Conservation (phyloP, 2,329 filamentous ascomycete species). For the Xylariomycetidae sp. region DNA sequence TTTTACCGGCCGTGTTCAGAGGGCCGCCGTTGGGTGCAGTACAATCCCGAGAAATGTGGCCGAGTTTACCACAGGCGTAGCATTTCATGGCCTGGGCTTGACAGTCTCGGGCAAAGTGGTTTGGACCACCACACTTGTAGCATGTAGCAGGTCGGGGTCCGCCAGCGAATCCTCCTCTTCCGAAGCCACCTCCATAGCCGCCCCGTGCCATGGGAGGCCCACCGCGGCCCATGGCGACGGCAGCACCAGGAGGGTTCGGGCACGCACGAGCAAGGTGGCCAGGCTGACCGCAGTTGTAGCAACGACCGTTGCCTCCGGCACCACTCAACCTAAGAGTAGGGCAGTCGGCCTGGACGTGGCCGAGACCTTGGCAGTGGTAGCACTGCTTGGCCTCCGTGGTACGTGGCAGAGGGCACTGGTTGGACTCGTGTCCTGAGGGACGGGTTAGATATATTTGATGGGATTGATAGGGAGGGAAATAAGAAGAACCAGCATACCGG, state of each 20-base stretch:
- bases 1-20: slow-evolving; percentile 94
- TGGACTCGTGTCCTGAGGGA: slow-evolving; percentile 89
- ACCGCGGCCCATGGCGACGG: slow-evolving; percentile 58
- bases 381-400: slow-evolving; percentile 99
- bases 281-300: slow-evolving; percentile 93
- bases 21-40: slow-evolving; percentile 94
- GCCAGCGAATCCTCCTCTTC: slow-evolving; percentile 71
- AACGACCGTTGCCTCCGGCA: slow-evolving; percentile 75
- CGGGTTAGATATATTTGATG: no score
- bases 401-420: slow-evolving; percentile 91
- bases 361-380: slow-evolving; percentile 98
- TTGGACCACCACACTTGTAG: slow-evolving; percentile 79
- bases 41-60: slow-evolving; percentile 91
- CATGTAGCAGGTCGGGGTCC: slow-evolving; percentile 66
- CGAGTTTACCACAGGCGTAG: slow-evolving; percentile 93
- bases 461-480: neutral
- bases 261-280: slow-evolving; percentile 93
- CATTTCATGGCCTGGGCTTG: slow-evolving; percentile 99
- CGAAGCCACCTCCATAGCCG: slow-evolving; percentile 54
- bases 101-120: slow-evolving; percentile 98
- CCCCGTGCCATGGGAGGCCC: slow-evolving; percentile 66
- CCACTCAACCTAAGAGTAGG: slow-evolving; percentile 90
- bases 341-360: slow-evolving; percentile 98
- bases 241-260: slow-evolving; percentile 70
- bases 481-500: slow-evolving; percentile 44